Evolutionary conservation across 768 basidiomycete genomes (phyloP), one percentile per base, ranked within the genome.

Genomic region (Tricholoma terreum): DNA sequence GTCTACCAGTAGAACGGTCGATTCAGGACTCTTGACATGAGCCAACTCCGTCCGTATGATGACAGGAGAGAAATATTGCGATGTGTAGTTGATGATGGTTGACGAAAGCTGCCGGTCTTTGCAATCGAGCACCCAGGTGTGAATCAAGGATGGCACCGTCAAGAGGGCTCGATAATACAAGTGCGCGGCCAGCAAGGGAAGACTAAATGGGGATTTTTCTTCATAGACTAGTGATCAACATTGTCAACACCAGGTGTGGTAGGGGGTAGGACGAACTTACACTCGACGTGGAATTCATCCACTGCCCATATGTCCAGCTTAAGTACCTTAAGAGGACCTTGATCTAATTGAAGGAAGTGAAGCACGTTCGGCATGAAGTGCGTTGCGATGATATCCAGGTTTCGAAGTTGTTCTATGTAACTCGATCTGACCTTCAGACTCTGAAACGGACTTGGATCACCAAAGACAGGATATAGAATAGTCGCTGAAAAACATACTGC

Each of bases 91-190:
- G 5, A 86, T 80, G 58, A 98, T 80, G 3, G 87, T 79, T 27
- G 81, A 79, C n/a, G 84, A 87, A 1, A 98, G 79, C 65, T 94
- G 91, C 11, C 90, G 88, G 69, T 98, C 94, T 63, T 92, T 94
- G 73, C 90, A 90, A 36, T 89, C 89, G 38, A 86, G 79, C 45
- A 94, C 86, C 91, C 93, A 98, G 10, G 79, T 77, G 46, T 94
- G 85, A 52, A 98, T 84, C 33, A 96, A 80, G 0, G 93, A 89
- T 0, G 97, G 94, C 14, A 96, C 80, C 8, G 85, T 84, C 8
- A 90, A 80, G 11, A 98, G 80, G 1, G 93, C 83, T 24, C 92
- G 89, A 69, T 95, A 94, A 71, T 90, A 97, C 12, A 96, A 77
- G 62, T 98, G 92, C 0, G 92, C 92, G 3, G 91, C 85, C 6